Evolutionary conservation across 1,284 basidiomycete species (phyloP).

Genomic region (Ganoderma meredithae): DNA sequence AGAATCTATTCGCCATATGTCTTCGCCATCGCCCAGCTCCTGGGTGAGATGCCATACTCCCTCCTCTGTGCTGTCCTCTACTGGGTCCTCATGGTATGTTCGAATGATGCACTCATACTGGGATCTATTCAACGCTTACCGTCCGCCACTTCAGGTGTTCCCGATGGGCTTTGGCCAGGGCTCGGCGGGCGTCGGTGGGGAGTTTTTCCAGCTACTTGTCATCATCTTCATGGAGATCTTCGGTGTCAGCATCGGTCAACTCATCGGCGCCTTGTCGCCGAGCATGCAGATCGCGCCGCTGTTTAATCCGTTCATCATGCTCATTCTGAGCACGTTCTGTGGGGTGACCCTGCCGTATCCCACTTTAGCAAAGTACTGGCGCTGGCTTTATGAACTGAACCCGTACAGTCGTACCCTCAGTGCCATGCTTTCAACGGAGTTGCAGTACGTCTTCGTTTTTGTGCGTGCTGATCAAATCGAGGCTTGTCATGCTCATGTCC

Average conservation of each 20-base stretch:
- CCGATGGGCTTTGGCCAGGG: slow-evolving; percentile 80
- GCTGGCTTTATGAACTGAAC: slow-evolving; percentile 77
- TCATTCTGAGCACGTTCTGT: slow-evolving; percentile 77
- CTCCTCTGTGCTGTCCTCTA: slow-evolving; percentile 77
- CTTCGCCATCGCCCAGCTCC: slow-evolving; percentile 84
- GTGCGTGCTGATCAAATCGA: not conserved
- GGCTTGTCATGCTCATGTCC: slow-evolving; percentile 17
- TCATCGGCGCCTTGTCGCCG: slow-evolving; percentile 81
- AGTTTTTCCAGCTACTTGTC: slow-evolving; percentile 80
- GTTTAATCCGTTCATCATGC: slow-evolving; percentile 80
- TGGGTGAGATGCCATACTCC: slow-evolving; percentile 86
- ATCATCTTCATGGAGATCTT: slow-evolving; percentile 79
- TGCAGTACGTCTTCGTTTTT: slow-evolving; percentile 60
- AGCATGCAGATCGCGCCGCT: slow-evolving; percentile 80
- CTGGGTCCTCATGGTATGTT: slow-evolving; percentile 74
- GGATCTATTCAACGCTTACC: slow-evolving; percentile 25
- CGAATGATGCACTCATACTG: slow-evolving; percentile 14
- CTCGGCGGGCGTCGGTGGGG: slow-evolving; percentile 63
- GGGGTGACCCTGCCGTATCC: slow-evolving; percentile 85
- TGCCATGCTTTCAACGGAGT: slow-evolving; percentile 81
- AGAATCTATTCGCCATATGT: slow-evolving; percentile 82
- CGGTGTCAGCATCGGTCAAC: slow-evolving; percentile 79
- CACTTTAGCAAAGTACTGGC: slow-evolving; percentile 75
- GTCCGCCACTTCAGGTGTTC: slow-evolving; percentile 52
- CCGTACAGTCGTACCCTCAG: slow-evolving; percentile 80